phyloP scores from a whole-genome alignment of 139 green algal genomes.

The Diplosphaera chodatii region DNA sequence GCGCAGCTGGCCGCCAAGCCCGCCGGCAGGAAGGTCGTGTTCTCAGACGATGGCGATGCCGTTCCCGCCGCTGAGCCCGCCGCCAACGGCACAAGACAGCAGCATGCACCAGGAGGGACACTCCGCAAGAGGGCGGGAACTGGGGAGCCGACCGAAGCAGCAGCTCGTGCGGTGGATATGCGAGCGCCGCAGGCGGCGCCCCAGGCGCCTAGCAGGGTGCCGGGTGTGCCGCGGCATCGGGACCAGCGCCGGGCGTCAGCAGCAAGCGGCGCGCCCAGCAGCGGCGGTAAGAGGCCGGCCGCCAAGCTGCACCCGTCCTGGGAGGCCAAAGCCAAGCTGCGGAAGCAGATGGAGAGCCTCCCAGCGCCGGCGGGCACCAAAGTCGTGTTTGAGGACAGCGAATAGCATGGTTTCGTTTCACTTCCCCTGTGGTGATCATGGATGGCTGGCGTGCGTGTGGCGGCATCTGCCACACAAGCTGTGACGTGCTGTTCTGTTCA shows the following conservation, averaged over 20 bases:
- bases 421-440: too few species aligned
- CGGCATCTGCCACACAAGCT: too few species aligned
- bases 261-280: background rate
- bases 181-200: too few species aligned
- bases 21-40: background rate
- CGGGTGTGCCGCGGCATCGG: background rate
- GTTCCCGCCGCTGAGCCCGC: too few species aligned
- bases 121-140: too few species aligned
- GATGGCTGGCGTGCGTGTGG: too few species aligned
- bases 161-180: too few species aligned
- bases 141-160: too few species aligned
- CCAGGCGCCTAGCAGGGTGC: background rate
- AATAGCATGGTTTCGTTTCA: too few species aligned
- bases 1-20: background rate
- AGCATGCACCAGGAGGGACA: too few species aligned
- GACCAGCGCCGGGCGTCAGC: background rate
- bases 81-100: too few species aligned
- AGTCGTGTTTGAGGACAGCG: background rate
- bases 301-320: background rate
- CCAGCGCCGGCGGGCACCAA: background rate
- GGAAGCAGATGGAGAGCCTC: background rate
- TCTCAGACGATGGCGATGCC: background rate
- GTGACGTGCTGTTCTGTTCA: too few species aligned
- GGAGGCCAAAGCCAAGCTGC: background rate
- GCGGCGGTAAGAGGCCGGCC: background rate